These are phyloP conservation scores for Camellia granthamiana DNA, from an alignment of 148 eudicot species.

Conservation along the genomic window DNA sequence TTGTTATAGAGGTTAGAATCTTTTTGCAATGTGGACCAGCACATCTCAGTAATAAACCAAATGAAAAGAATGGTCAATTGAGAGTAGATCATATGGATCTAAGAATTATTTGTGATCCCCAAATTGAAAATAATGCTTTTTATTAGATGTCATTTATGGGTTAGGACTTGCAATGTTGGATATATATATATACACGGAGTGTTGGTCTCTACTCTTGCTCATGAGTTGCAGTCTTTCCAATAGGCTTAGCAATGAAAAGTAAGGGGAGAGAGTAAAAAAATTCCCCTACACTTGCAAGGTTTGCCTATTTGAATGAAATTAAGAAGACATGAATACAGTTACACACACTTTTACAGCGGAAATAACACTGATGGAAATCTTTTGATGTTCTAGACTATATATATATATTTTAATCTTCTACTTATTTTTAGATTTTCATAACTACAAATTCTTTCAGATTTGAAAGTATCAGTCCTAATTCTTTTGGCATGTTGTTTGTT, in stretches of 20 bases:
- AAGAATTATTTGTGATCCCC: not conserved
- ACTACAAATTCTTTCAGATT: not conserved
- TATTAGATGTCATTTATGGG: not conserved
- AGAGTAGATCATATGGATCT: not conserved
- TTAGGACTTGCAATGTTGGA: not conserved
- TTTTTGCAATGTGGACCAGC: not conserved
- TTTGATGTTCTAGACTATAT: not conserved
- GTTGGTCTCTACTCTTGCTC: not conserved
- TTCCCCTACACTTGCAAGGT: not conserved
- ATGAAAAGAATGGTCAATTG: too few relatives aligned
- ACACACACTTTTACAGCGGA: not conserved
- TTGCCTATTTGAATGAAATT: not conserved
- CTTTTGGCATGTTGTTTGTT: slow-evolving; percentile 6
- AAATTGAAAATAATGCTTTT: not conserved
- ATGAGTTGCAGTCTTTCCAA: not conserved
- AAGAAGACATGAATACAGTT: not conserved
- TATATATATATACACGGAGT: not conserved
- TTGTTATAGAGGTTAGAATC: not conserved
- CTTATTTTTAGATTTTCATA: not conserved
- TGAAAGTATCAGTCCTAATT: not conserved
- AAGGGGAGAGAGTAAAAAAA: not conserved
- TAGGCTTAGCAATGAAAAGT: not conserved
- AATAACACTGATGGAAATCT: not conserved
- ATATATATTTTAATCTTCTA: not conserved
- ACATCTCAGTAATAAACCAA: not conserved